Percentiles rank a stretch among this genome's conserved stretches.
These are phyloP conservation scores for Xylaria sp. DNA, from an alignment of 2,329 filamentous ascomycete genomes.

Conservation along the genomic window DNA sequence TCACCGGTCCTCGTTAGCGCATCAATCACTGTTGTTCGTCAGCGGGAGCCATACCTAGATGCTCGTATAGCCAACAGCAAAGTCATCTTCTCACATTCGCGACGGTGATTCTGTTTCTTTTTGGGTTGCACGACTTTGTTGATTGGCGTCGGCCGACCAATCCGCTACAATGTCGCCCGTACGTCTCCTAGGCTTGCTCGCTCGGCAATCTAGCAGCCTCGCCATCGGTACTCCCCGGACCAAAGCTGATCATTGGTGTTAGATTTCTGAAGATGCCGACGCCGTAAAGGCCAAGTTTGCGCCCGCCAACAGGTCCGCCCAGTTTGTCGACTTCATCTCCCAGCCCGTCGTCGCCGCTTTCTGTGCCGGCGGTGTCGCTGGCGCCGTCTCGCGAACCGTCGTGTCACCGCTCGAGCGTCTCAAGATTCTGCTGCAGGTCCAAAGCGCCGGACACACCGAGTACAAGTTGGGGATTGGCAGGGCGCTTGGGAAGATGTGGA, in stretches of 20 bases:
- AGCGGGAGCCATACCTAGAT: constrained; percentile 1
- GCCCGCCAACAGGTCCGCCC: constrained; percentile 37
- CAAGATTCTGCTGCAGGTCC: constrained; percentile 97
- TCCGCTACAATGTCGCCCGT: constrained; percentile 46
- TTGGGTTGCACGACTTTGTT: constrained; percentile 20
- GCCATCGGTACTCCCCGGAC: not conserved
- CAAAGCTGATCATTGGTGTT: constrained; percentile 22
- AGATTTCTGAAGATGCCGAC: constrained; percentile 37
- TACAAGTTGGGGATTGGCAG: constrained; percentile 92
- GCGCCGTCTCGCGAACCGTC: constrained; percentile 95
- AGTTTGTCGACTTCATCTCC: constrained; percentile 63
- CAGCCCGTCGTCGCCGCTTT: constrained; percentile 91
- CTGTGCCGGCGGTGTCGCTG: constrained; percentile 89
- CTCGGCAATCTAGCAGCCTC: not conserved
- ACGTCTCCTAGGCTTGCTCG: constrained; percentile 33
- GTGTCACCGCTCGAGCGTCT: constrained; percentile 94
- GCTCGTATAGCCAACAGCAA: constrained; percentile 3
- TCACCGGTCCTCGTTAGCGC: not conserved
- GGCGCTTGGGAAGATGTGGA: constrained; percentile 93
- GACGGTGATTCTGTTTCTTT: constrained; percentile 21
- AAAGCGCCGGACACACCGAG: constrained; percentile 86
- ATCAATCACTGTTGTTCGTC: not conserved
- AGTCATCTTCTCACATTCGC: constrained; percentile 12
- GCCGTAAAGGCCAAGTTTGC: constrained; percentile 41
- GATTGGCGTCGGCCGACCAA: constrained; percentile 20